These are phyloP conservation scores for Trichoderma sp. DNA, from an alignment of 2,329 filamentous ascomycete genomes.

Conservation along the genomic window DNA sequence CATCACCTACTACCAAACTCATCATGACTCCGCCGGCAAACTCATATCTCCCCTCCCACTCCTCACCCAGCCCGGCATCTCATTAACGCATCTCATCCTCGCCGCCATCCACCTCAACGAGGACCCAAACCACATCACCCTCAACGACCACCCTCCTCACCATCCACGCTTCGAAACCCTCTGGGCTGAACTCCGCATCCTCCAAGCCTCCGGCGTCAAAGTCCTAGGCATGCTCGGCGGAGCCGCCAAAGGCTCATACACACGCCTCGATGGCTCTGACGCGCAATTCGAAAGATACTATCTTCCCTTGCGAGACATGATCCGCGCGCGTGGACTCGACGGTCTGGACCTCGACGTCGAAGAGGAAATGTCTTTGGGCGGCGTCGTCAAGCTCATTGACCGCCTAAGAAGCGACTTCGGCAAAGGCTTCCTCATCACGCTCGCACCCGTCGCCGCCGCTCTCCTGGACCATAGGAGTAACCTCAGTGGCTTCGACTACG, in stretches of 20 bases:
- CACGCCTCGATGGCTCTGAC: conserved; percentile 53
- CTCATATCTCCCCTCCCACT: conserved; percentile 55
- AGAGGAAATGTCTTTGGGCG: conserved; percentile 67
- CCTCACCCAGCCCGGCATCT: conserved; percentile 46
- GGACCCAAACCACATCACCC: conserved; percentile 61
- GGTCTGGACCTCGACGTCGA: conserved; percentile 80
- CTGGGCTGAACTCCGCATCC: conserved; percentile 72
- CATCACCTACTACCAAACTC: conserved; percentile 56
- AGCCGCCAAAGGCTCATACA: conserved; percentile 71
- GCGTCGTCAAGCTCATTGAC: conserved; percentile 66
- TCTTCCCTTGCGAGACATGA: conserved; percentile 61
- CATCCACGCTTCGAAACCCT: conserved; percentile 66
- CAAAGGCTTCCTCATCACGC: conserved; percentile 67
- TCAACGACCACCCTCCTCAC: conserved; percentile 77
- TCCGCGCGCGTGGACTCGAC: conserved; percentile 61
- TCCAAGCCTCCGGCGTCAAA: conserved; percentile 73
- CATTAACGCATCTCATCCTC: conserved; percentile 76
- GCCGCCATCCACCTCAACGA: conserved; percentile 83
- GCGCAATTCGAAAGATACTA: conserved; percentile 73
- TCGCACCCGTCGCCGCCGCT: conserved; percentile 79
- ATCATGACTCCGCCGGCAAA: conserved; percentile 44
- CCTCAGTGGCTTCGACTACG: conserved; percentile 80
- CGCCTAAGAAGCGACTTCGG: conserved; percentile 69
- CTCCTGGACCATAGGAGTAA: conserved; percentile 55
- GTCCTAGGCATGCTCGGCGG: conserved; percentile 87